phyloP scores from a whole-genome alignment of 2,329 filamentous ascomycete genomes.

The Penicillium sp. region DNA sequence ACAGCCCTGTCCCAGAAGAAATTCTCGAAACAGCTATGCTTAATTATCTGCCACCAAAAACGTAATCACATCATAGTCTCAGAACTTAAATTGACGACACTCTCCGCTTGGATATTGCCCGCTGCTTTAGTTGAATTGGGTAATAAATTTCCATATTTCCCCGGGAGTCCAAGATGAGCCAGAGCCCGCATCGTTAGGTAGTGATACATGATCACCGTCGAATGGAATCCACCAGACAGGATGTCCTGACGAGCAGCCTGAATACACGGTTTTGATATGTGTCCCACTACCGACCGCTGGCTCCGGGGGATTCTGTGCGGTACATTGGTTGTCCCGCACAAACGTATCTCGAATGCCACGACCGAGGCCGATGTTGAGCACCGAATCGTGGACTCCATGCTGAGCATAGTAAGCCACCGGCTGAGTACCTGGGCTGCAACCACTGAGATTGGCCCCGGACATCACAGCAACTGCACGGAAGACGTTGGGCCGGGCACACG shows the following conservation, averaged over 20 bases:
- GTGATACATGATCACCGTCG: neutral
- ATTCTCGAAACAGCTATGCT: too few relatives aligned
- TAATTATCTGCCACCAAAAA: too few relatives aligned
- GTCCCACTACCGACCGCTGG: constrained; percentile 1
- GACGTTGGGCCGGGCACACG: constrained; percentile 46
- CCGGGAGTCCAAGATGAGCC: constrained; percentile 1
- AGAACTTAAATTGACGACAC: too few relatives aligned
- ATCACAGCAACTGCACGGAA: constrained; percentile 48
- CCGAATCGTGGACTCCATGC: constrained; percentile 45
- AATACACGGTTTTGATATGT: constrained; percentile 1
- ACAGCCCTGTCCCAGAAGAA: too few relatives aligned
- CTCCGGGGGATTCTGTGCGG: constrained; percentile 3
- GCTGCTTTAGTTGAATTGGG: neutral
- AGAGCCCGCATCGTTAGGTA: neutral
- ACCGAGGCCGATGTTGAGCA: constrained; percentile 30
- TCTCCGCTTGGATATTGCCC: too few relatives aligned
- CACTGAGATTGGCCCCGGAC: constrained; percentile 39
- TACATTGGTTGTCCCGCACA: constrained; percentile 2
- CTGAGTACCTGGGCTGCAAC: constrained; percentile 43
- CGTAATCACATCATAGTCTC: too few relatives aligned
- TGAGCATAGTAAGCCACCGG: constrained; percentile 48
- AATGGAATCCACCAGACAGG: constrained; percentile 7
- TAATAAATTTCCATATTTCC: constrained; percentile 2
- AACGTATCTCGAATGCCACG: constrained; percentile 3
- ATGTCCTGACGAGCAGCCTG: neutral